Evolutionary conservation across 2,329 filamentous ascomycete species (phyloP).

Genomic region (Diplocarpon rosae): DNA sequence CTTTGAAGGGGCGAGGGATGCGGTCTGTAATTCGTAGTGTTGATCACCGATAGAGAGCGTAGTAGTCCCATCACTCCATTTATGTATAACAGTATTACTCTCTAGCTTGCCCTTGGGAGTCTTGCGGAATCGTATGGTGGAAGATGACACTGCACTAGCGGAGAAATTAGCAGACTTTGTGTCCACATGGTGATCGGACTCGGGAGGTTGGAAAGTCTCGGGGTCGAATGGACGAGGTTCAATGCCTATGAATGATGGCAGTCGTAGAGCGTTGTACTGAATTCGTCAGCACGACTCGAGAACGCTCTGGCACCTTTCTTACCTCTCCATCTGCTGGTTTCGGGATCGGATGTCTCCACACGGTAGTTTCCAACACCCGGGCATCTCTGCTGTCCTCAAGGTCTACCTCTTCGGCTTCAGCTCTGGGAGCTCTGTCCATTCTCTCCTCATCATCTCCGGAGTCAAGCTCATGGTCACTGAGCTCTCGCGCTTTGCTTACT

Average conservation of each 20-base stretch:
- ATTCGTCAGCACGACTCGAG: conserved; percentile 11
- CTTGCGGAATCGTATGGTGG: conserved; percentile 58
- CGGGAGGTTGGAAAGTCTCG: conserved; percentile 54
- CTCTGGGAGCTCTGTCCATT: conserved; percentile 44
- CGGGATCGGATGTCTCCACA: conserved; percentile 60
- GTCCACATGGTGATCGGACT: conserved; percentile 42
- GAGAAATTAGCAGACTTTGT: conserved; percentile 39
- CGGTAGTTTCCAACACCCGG: conserved; percentile 50
- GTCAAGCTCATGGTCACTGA: conserved; percentile 51
- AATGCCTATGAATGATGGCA: conserved; percentile 63
- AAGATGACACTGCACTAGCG: conserved; percentile 45
- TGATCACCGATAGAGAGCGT: conserved; percentile 65
- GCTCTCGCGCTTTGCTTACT: conserved; percentile 28
- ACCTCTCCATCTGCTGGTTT: conserved; percentile 63
- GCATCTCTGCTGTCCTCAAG: conserved; percentile 32
- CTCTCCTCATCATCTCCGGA: conserved; percentile 52
- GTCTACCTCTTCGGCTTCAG: conserved; percentile 31
- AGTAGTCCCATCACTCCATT: conserved; percentile 70
- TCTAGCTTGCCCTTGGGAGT: conserved; percentile 55
- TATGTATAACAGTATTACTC: conserved; percentile 64
- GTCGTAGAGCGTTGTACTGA: conserved; percentile 57
- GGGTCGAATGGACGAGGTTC: conserved; percentile 56
- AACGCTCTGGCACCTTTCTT: conserved; percentile 11
- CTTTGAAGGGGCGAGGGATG: conserved; percentile 51
- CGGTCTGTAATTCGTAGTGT: conserved; percentile 65